Evolutionary conservation across 192 early-diverging fungal species (phyloP).

Genomic region (Geranomyces variabilis): DNA sequence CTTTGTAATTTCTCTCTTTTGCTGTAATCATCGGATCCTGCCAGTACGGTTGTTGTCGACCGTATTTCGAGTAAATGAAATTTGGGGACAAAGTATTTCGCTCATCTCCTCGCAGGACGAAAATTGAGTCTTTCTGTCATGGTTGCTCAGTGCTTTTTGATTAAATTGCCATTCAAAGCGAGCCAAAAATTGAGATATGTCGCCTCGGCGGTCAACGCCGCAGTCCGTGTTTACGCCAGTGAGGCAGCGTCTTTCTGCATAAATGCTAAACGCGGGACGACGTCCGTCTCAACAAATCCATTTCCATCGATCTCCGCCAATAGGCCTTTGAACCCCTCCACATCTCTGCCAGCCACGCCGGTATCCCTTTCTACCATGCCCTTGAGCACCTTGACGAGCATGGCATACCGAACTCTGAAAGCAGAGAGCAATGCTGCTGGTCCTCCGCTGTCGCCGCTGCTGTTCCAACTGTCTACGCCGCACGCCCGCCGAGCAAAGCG

Average conservation of each 20-base stretch:
- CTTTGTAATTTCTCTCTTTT: no score
- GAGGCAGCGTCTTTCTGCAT: neutral
- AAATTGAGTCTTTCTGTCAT: no score
- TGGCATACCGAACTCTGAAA: constrained; percentile 11
- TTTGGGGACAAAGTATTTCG: no score
- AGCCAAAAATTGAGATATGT: no score
- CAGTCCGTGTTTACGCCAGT: neutral
- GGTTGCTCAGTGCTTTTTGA: no score
- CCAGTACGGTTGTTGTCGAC: no score
- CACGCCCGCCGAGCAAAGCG: neutral
- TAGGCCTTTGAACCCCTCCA: constrained; percentile 2
- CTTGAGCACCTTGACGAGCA: constrained; percentile 24
- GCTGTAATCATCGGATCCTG: no score
- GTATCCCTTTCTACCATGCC: constrained; percentile 17
- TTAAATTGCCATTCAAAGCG: no score
- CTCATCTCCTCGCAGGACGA: no score
- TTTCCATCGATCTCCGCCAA: constrained; percentile 21
- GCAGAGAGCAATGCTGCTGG: neutral
- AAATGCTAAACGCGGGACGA: constrained; percentile 9
- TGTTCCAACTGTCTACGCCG: neutral
- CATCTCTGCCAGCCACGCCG: neutral
- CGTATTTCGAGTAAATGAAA: no score
- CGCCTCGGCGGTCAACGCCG: no score
- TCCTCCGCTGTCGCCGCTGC: neutral
- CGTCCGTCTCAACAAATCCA: constrained; percentile 10